These are phyloP conservation scores for Vinca minor DNA, from an alignment of 257 asterid genomes.

Conservation along the genomic window DNA sequence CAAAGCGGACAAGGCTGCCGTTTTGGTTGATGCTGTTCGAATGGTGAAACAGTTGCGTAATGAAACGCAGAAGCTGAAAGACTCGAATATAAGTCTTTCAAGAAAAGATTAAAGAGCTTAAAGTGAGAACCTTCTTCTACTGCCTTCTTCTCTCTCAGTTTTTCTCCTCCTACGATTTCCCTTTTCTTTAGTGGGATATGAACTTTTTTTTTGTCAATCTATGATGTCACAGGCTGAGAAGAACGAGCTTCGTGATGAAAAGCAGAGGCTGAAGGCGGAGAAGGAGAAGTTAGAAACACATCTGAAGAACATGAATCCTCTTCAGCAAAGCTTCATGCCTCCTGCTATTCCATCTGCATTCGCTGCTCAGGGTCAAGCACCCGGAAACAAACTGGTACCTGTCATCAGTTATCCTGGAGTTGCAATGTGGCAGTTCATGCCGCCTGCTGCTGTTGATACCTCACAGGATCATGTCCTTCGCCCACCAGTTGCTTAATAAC, in stretches of 20 bases:
- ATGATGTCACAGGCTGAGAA: constrained; percentile 51
- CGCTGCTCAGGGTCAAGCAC: no score
- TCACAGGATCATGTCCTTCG: constrained; percentile 97
- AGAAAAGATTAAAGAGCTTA: constrained; percentile 84
- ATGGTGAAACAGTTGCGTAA: constrained; percentile 72
- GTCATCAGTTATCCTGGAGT: constrained; percentile 86
- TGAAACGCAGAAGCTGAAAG: constrained; percentile 81
- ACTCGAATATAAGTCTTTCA: constrained; percentile 60
- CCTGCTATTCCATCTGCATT: constrained; percentile 48
- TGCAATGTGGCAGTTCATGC: constrained; percentile 99
- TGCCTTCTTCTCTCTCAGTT: not conserved
- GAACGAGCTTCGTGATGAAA: constrained; percentile 88
- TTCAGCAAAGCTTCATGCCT: constrained; percentile 46
- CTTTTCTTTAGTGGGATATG: no score
- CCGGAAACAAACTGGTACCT: constrained; percentile 79
- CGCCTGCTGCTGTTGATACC: constrained; percentile 93
- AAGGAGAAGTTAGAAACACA: constrained; percentile 90
- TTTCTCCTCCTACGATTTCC: not conserved
- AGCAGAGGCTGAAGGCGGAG: constrained; percentile 78
- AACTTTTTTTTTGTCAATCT: no score
- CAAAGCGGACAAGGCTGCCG: constrained; percentile 80
- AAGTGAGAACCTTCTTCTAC: constrained; percentile 35
- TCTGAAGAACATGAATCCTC: constrained; percentile 51
- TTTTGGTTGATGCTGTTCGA: constrained; percentile 79
- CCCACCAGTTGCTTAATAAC: constrained; percentile 83